A percentile compares a stretch with the other conserved stretches of the same genome.
phyloP scores from a whole-genome alignment of 371 early-diverging fungal species.

The Thermomucor indicae-seudaticae region DNA sequence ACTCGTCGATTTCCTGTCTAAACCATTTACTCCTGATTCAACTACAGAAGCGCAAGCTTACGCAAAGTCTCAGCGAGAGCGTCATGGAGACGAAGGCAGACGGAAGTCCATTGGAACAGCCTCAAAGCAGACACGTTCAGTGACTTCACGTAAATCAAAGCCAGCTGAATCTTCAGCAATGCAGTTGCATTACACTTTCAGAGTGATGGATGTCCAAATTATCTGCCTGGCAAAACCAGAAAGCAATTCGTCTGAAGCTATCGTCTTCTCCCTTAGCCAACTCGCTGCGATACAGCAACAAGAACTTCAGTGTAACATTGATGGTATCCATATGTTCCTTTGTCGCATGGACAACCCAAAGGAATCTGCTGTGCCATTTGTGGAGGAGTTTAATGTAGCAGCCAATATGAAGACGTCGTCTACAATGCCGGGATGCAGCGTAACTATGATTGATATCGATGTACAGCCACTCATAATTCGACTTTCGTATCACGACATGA shows the following conservation, averaged over 20 bases:
- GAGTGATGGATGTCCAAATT: slow-evolving; percentile 78
- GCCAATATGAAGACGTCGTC: slow-evolving; percentile 59
- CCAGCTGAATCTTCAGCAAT: slow-evolving; percentile 4
- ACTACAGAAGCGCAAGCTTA: slow-evolving; percentile 39
- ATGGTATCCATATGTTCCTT: slow-evolving; percentile 82
- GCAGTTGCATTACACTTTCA: slow-evolving; percentile 56
- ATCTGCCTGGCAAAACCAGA: slow-evolving; percentile 79
- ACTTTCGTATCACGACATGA: slow-evolving; percentile 80
- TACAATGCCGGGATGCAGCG: slow-evolving; percentile 45
- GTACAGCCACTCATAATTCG: slow-evolving; percentile 64
- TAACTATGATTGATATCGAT: slow-evolving; percentile 58
- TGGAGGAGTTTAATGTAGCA: slow-evolving; percentile 78
- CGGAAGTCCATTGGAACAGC: not conserved
- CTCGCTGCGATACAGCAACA: slow-evolving; percentile 67
- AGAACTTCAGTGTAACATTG: slow-evolving; percentile 57
- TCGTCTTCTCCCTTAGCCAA: slow-evolving; percentile 79
- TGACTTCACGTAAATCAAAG: slow-evolving; percentile 4
- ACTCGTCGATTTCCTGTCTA: slow-evolving; percentile 66
- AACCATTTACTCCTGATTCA: slow-evolving; percentile 39
- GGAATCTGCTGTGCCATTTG: slow-evolving; percentile 73
- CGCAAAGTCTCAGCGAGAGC: slow-evolving; percentile 30
- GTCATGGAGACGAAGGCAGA: slow-evolving; percentile 4
- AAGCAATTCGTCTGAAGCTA: slow-evolving; percentile 72
- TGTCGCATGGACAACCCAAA: slow-evolving; percentile 82
- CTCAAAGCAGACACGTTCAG: not conserved